A percentile compares a stretch with the other conserved stretches of the same genome.
These are phyloP conservation scores for Colletotrichum trifolii DNA, from an alignment of 2,329 filamentous ascomycete genomes.

Conservation along the genomic window DNA sequence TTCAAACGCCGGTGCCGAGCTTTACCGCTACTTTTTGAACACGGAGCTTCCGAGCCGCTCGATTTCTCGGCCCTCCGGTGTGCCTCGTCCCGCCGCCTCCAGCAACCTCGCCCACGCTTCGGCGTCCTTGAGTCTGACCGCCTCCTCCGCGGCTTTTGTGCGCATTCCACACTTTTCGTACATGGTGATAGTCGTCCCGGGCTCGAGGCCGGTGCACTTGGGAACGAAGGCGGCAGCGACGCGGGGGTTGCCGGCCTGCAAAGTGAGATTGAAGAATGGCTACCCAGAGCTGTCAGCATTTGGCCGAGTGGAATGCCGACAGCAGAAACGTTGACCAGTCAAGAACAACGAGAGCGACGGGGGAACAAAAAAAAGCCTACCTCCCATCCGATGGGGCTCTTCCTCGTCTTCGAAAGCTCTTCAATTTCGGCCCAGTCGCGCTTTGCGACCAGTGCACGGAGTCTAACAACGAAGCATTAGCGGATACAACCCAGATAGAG, in stretches of 20 bases:
- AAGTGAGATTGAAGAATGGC: conserved; percentile 91
- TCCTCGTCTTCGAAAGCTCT: conserved; percentile 80
- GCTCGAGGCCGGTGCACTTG: conserved; percentile 81
- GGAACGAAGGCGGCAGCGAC: conserved; percentile 86
- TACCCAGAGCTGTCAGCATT: conserved; percentile 44
- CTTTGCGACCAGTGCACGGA: conserved; percentile 89
- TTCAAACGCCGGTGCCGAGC: background rate
- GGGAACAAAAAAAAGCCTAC: conserved; percentile 61
- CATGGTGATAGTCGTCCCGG: conserved; percentile 83
- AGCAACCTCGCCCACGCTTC: conserved; percentile 79
- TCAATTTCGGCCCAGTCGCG: conserved; percentile 94
- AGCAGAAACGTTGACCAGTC: background rate
- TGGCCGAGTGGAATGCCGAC: too few species aligned
- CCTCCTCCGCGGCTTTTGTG: conserved; percentile 90
- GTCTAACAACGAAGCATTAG: conserved; percentile 53
- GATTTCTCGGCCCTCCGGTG: conserved; percentile 78
- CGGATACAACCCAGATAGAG: background rate
- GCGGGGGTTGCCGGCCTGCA: conserved; percentile 90
- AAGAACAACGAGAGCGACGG: background rate
- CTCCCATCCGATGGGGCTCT: conserved; percentile 97
- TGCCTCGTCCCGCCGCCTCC: conserved; percentile 76
- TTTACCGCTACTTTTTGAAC: conserved; percentile 57
- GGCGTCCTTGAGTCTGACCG: conserved; percentile 81
- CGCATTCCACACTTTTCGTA: conserved; percentile 96
- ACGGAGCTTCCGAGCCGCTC: conserved; percentile 77